These are phyloP conservation scores for Fusarium falciforme DNA, from an alignment of 2,329 filamentous ascomycete genomes.

Conservation along the genomic window DNA sequence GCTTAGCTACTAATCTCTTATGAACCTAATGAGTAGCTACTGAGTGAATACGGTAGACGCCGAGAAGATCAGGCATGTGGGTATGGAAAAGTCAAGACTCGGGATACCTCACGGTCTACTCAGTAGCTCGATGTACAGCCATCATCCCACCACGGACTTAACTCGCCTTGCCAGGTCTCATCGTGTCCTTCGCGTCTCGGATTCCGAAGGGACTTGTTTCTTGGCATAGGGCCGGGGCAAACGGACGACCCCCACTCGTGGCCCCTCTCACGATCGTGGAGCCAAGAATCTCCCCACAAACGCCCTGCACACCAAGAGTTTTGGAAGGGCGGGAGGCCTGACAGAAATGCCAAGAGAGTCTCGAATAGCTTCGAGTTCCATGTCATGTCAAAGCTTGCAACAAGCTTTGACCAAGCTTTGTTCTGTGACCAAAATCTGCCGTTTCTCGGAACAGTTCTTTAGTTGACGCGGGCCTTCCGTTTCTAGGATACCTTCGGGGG, in stretches of 20 bases:
- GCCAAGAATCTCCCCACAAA: constrained; percentile 24
- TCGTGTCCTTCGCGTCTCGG: background rate
- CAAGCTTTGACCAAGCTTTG: constrained; percentile 23
- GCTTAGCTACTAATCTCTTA: no score
- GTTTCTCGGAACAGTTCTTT: constrained; percentile 13
- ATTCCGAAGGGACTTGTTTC: background rate
- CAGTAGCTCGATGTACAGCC: background rate
- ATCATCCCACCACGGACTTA: background rate
- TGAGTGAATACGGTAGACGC: no score
- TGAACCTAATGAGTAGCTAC: no score
- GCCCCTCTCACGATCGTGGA: constrained; percentile 16
- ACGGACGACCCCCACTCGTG: constrained; percentile 11
- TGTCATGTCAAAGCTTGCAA: constrained; percentile 12
- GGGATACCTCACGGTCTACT: background rate
- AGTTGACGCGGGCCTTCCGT: constrained; percentile 13
- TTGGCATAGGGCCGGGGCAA: constrained; percentile 3
- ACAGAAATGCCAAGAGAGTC: constrained; percentile 11
- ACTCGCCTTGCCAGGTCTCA: background rate
- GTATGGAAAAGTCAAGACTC: constrained; percentile 1
- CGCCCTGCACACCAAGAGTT: constrained; percentile 20
- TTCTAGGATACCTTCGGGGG: background rate
- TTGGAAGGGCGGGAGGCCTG: constrained; percentile 14
- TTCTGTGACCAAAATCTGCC: constrained; percentile 5
- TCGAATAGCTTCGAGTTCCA: background rate
- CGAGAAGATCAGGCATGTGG: background rate